phyloP scores from a whole-genome alignment of 768 basidiomycete species.

The Jaapia argillacea region DNA sequence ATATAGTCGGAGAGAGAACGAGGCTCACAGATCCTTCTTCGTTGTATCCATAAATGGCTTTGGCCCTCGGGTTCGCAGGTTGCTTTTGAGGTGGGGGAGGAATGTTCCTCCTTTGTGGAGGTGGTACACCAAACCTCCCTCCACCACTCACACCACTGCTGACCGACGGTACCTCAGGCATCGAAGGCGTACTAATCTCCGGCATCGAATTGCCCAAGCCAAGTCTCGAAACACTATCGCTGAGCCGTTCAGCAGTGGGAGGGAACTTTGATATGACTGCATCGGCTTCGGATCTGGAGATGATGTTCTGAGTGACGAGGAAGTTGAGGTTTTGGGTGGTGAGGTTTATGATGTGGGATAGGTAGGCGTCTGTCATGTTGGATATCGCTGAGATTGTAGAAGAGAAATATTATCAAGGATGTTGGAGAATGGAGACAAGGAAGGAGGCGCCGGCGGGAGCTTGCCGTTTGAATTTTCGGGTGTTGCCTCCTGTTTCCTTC shows the following conservation, averaged over 20 bases:
- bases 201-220: too few species aligned
- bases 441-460: too few species aligned
- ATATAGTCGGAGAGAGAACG: slow-evolving; percentile 2
- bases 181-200: too few species aligned
- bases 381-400: not conserved
- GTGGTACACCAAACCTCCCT: too few species aligned
- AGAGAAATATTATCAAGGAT: not conserved
- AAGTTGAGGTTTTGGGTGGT: slow-evolving; percentile 37
- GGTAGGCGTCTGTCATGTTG: slow-evolving; percentile 25
- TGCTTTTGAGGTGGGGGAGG: not conserved
- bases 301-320: slow-evolving; percentile 30
- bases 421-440: too few species aligned
- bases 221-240: too few species aligned
- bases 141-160: too few species aligned
- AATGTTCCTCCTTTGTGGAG: too few species aligned
- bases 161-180: too few species aligned
- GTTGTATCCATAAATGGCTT: slow-evolving; percentile 61
- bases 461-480: not conserved
- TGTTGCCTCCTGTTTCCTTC: not conserved
- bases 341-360: slow-evolving; percentile 43
- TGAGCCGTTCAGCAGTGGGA: slow-evolving; percentile 12
- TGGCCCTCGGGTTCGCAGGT: slow-evolving; percentile 26
- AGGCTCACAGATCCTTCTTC: slow-evolving; percentile 39
- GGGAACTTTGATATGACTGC: slow-evolving; percentile 26
- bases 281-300: slow-evolving; percentile 29